These are phyloP conservation scores for Ogataea ganodermae DNA, from an alignment of 805 yeast genomes.

Conservation along the genomic window DNA sequence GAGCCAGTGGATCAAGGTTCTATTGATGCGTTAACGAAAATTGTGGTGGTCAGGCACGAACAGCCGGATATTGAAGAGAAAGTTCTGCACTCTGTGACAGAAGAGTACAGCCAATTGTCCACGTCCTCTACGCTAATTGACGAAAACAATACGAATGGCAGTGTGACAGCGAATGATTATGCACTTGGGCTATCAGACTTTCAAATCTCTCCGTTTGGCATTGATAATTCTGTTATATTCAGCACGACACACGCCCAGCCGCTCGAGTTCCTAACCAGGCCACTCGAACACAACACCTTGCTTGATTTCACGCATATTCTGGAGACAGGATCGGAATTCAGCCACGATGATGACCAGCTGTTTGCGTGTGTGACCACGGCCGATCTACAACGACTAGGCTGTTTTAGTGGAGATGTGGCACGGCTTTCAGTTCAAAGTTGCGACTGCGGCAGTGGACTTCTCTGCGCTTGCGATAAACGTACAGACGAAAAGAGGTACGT, in stretches of 20 bases:
- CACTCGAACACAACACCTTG: conserved; percentile 14
- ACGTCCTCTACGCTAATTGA: conserved; percentile 14
- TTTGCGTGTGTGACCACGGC: conserved; percentile 47
- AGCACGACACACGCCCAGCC: conserved; percentile 11
- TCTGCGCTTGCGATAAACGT: conserved; percentile 20
- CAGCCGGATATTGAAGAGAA: background rate
- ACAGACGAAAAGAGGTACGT: conserved; percentile 30
- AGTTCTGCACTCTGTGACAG: too few relatives aligned
- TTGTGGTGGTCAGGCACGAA: conserved; percentile 50
- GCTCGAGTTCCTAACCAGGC: conserved; percentile 12
- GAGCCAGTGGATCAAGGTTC: conserved; percentile 77
- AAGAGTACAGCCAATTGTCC: conserved; percentile 13
- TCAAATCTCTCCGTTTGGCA: conserved; percentile 19
- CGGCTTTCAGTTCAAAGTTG: conserved; percentile 28
- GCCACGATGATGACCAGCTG: conserved; percentile 47
- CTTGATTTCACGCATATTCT: conserved; percentile 21
- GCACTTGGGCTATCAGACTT: conserved; percentile 8
- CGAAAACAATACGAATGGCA: background rate
- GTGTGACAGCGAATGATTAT: background rate
- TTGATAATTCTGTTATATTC: conserved; percentile 18
- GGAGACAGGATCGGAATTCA: conserved; percentile 20
- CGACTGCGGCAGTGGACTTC: conserved; percentile 20
- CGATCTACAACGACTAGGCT: conserved; percentile 58
- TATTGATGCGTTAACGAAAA: conserved; percentile 46
- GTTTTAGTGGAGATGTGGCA: conserved; percentile 70